Evolutionary conservation across 179 eudicot species (phyloP).

Genomic region (Nepenthes alata): DNA sequence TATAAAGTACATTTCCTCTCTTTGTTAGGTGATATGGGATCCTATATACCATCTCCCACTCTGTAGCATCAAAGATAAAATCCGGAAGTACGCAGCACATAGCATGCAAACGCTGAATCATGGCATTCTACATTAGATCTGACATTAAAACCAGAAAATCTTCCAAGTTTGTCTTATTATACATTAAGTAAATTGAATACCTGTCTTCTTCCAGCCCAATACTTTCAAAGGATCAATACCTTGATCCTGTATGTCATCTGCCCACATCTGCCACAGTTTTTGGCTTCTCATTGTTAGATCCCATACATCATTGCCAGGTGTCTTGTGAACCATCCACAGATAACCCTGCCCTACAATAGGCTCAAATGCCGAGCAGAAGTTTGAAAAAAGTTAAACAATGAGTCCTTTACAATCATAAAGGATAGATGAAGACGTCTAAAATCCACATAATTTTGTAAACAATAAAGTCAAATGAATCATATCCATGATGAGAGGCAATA

Average conservation of each 20-base stretch:
- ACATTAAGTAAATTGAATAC: slow-evolving; percentile 15
- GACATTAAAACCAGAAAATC: neutral
- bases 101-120: too few relatives aligned
- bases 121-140: neutral
- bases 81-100: too few relatives aligned
- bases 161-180: neutral
- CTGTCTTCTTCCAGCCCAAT: slow-evolving; percentile 93
- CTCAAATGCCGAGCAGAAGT: slow-evolving; percentile 14
- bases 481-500: too few relatives aligned
- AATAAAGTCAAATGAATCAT: too few relatives aligned
- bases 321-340: slow-evolving; percentile 81
- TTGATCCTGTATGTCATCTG: slow-evolving; percentile 33
- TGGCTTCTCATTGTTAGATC: slow-evolving; percentile 75
- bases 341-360: slow-evolving; percentile 76
- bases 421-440: too few relatives aligned
- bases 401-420: neutral
- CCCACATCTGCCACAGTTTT: slow-evolving; percentile 59
- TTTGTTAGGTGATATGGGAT: too few relatives aligned
- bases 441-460: too few relatives aligned
- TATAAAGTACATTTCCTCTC: too few relatives aligned
- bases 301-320: slow-evolving; percentile 65
- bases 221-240: slow-evolving; percentile 57
- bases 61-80: too few relatives aligned
- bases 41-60: too few relatives aligned
- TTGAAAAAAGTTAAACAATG: slow-evolving; percentile 5